Conservation (phyloP, 2,329 filamentous ascomycete genomes). For the Xylariaceae sp. region DNA sequence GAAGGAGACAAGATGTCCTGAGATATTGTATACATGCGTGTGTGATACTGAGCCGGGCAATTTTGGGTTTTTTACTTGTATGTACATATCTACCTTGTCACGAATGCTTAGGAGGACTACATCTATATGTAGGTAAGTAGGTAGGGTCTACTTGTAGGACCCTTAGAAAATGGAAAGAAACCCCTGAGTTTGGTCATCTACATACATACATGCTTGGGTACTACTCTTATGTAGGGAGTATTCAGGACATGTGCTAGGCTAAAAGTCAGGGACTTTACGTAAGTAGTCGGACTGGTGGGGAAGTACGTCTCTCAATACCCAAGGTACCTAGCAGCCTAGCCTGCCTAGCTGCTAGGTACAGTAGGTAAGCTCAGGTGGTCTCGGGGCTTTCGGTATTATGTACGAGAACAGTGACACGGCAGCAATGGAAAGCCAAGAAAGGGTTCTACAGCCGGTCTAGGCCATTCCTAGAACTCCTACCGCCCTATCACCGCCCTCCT, state of each 20-base stretch:
- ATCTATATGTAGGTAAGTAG: neutral
- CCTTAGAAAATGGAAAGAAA: neutral
- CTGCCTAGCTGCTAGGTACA: no score
- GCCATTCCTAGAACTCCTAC: constrained; percentile 13
- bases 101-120: neutral
- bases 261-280: no score
- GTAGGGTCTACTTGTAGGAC: neutral
- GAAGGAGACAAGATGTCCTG: no score
- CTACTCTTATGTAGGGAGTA: no score
- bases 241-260: neutral
- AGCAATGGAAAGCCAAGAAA: neutral
- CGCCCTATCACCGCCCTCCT: neutral
- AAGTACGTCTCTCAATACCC: no score
- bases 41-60: no score
- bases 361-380: neutral
- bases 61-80: no score
- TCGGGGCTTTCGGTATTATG: neutral
- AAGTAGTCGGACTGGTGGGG: no score
- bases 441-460: constrained; percentile 5
- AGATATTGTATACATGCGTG: no score
- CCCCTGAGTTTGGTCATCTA: neutral
- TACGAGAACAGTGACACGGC: neutral
- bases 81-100: neutral
- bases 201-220: no score
- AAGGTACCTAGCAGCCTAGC: no score